Conservation (phyloP, 108 stramenopile genomes). For the Nitzschia sp. region DNA sequence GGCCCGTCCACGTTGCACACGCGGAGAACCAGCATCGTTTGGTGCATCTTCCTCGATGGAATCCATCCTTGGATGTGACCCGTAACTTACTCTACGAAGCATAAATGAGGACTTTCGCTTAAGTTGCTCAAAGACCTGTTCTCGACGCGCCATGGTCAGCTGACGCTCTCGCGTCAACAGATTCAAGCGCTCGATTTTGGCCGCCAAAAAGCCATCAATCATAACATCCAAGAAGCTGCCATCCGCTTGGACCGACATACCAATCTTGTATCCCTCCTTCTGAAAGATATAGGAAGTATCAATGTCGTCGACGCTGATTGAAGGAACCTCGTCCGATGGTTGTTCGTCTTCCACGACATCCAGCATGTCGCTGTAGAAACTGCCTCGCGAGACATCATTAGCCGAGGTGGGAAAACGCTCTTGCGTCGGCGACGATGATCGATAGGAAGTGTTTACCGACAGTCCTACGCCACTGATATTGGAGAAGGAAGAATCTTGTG, state of each 20-base stretch:
- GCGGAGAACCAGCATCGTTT: not conserved
- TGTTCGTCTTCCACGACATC: not conserved
- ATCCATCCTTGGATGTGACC: too few relatives aligned
- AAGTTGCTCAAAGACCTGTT: not conserved
- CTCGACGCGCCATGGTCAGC: not conserved
- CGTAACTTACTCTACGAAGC: not conserved
- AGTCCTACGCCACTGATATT: too few relatives aligned
- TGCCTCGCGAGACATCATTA: slow-evolving; percentile 4
- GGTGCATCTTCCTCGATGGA: too few relatives aligned
- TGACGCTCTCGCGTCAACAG: slow-evolving; percentile 2
- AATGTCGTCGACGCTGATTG: not conserved
- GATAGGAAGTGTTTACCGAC: too few relatives aligned
- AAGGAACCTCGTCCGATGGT: not conserved
- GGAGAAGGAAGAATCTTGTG: too few relatives aligned
- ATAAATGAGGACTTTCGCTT: not conserved
- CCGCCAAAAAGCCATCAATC: slow-evolving; percentile 7
- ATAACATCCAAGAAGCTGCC: slow-evolving; percentile 3
- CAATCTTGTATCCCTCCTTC: not conserved
- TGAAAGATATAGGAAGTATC: not conserved
- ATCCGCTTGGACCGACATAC: not conserved
- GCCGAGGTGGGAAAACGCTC: too few relatives aligned
- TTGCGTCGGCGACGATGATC: too few relatives aligned
- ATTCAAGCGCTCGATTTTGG: not conserved
- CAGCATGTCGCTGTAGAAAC: slow-evolving; percentile 3
- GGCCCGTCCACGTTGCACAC: not conserved